phyloP scores from a whole-genome alignment of 2,329 filamentous ascomycete species.

The Cercospora nicotianae region DNA sequence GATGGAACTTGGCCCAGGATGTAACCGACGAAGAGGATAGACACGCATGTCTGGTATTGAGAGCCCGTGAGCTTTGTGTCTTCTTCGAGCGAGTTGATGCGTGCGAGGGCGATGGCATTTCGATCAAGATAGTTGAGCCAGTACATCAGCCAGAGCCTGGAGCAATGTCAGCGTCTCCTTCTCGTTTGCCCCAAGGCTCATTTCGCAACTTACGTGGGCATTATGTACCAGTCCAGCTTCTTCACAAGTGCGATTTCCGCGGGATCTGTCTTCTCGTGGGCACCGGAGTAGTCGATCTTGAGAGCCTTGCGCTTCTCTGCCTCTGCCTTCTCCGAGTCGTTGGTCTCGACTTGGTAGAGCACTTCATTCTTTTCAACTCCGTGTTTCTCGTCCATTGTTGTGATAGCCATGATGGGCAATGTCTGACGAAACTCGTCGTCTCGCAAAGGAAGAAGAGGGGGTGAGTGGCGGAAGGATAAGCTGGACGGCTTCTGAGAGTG shows the following conservation, averaged over 20 bases:
- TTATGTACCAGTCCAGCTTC: slow-evolving; percentile 36
- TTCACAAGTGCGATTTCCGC: slow-evolving; percentile 35
- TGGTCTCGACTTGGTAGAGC: slow-evolving; percentile 17
- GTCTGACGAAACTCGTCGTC: not conserved
- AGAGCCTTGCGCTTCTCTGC: slow-evolving; percentile 35
- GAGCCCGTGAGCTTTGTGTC: slow-evolving; percentile 45
- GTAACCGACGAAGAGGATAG: slow-evolving; percentile 40
- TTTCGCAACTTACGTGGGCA: slow-evolving; percentile 28
- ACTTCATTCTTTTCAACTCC: slow-evolving; percentile 35
- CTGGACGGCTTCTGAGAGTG: slow-evolving; percentile 6
- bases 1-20: slow-evolving; percentile 46
- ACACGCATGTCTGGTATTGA: slow-evolving; percentile 44
- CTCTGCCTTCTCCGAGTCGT: slow-evolving; percentile 33
- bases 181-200: not conserved
- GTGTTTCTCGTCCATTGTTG: slow-evolving; percentile 18
- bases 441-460: not conserved
- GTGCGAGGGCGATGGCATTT: slow-evolving; percentile 52
- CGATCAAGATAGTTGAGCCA: slow-evolving; percentile 35
- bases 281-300: slow-evolving; percentile 35
- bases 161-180: not conserved
- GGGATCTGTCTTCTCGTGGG: slow-evolving; percentile 37
- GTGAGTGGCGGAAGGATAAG: slow-evolving; percentile 4
- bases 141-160: slow-evolving; percentile 31
- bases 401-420: slow-evolving; percentile 20
- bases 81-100: slow-evolving; percentile 40